Evolutionary conservation across 1,139 yeast genomes (phyloP).

Genomic region (Blastobotrys persicus): DNA sequence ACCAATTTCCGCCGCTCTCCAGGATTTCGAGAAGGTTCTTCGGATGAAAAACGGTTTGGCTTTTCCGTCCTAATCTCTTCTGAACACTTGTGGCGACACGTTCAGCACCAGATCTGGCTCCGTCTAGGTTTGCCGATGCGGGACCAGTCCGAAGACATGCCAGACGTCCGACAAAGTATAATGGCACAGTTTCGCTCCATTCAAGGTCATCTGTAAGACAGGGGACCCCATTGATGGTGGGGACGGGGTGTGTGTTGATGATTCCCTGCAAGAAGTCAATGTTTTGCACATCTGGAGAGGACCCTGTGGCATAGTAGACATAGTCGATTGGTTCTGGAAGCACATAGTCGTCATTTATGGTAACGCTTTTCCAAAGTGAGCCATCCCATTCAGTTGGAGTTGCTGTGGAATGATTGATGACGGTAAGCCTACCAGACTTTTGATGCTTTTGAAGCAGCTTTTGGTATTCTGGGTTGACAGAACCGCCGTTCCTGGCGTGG

Average conservation of each 20-base stretch:
- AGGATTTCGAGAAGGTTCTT: slow-evolving; percentile 2
- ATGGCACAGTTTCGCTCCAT: slow-evolving; percentile 44
- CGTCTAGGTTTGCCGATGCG: slow-evolving; percentile 50
- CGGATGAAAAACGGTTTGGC: neutral
- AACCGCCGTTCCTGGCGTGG: slow-evolving; percentile 49
- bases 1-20: slow-evolving; percentile 11
- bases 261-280: slow-evolving; percentile 38
- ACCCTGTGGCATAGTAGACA: slow-evolving; percentile 48
- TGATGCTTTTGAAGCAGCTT: slow-evolving; percentile 39
- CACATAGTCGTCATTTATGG: slow-evolving; percentile 20
- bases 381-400: slow-evolving; percentile 16
- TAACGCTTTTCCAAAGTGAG: slow-evolving; percentile 12
- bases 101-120: slow-evolving; percentile 50
- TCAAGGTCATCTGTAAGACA: slow-evolving; percentile 48
- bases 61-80: neutral
- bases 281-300: slow-evolving; percentile 33
- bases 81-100: slow-evolving; percentile 36
- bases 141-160: slow-evolving; percentile 49
- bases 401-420: slow-evolving; percentile 13
- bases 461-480: slow-evolving; percentile 49
- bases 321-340: slow-evolving; percentile 36
- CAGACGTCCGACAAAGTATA: slow-evolving; percentile 47
- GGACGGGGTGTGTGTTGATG: slow-evolving; percentile 36
- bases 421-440: slow-evolving; percentile 33
- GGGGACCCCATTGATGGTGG: slow-evolving; percentile 43